Base-by-base conservation (phyloP, 805 yeast genomes). In the Candida arabinofermentans region DNA sequence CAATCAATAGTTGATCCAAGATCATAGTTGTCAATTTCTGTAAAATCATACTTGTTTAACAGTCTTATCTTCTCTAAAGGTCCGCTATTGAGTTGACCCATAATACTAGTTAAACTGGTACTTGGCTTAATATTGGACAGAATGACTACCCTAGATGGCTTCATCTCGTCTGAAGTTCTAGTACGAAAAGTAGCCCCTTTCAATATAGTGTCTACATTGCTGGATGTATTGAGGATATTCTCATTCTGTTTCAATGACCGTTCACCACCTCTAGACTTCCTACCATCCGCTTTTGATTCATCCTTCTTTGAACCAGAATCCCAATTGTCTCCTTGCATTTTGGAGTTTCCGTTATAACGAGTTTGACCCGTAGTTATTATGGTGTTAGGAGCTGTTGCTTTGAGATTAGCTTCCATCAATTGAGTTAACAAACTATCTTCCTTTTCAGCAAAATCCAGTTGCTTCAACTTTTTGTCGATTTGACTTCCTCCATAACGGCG, bases 31-130 rank as follows among this genome's bases (percentile, higher is more conserved):
- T 18, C 38, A 8, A 39, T 24, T 21, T 40, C 46, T 17, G 34
- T 46, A 36, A 46, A 36, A 16, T 46, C 49, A n/a, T 52, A 55
- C 19, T 40, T 51, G 24, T 46, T 47, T 16, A 53, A 39, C 23
- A 66, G 50, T 12, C 59, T 64, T 4, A 81, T 51, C 38, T 69
- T 71, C 47, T 82, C 86, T 37, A 85, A 59, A 0, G 87, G 85
- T 0, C 95, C 95, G 2, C 93, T 90, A 49, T 70, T 66, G 0
- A 83, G 64, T 40, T 77, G 83, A 1, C 77, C 55, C 16, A 85
- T 49, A 8, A 83, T 61, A 29, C 77, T 66, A 18, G 66, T 66
- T 8, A 79, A 48, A 8, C 83, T 79, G 8, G 75, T 68, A 23
- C 57, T 52, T 0, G 52, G 43, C 8, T 52, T 57, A 9, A 62